phyloP scores from a whole-genome alignment of 768 basidiomycete species.

The Calocera cornea region DNA sequence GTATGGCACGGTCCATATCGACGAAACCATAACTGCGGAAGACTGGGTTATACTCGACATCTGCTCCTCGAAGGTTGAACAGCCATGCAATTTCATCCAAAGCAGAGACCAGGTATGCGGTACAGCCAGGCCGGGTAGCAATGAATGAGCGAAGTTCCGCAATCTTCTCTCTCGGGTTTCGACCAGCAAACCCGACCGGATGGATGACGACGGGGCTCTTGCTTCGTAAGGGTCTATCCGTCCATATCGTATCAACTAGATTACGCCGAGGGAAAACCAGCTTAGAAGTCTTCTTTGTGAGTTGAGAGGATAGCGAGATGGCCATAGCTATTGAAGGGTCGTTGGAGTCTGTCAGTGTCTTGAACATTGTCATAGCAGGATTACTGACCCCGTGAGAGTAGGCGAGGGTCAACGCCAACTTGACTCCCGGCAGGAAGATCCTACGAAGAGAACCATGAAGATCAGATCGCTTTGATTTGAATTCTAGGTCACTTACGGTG shows the following conservation, averaged over 20 bases:
- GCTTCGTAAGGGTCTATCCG: conserved; percentile 57
- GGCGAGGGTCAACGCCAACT: conserved; percentile 66
- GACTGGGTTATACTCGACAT: conserved; percentile 84
- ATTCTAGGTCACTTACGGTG: conserved; percentile 43
- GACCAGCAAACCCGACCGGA: conserved; percentile 40
- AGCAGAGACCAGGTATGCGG: conserved; percentile 48
- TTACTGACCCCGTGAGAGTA: neutral
- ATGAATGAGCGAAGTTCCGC: conserved; percentile 58
- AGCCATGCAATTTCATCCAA: conserved; percentile 57
- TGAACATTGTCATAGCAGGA: neutral
- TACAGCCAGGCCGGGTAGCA: conserved; percentile 36
- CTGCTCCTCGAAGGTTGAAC: conserved; percentile 77
- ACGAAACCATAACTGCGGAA: conserved; percentile 81
- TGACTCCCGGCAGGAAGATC: conserved; percentile 32
- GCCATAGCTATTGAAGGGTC: conserved; percentile 44
- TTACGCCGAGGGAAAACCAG: conserved; percentile 73
- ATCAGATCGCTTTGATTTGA: too few relatives aligned
- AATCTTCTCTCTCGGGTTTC: conserved; percentile 51
- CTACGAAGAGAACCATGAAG: too few relatives aligned
- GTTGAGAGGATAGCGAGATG: conserved; percentile 41
- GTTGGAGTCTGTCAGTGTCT: too few relatives aligned
- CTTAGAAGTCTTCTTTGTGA: conserved; percentile 43
- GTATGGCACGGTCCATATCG: conserved; percentile 37
- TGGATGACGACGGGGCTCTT: conserved; percentile 53
- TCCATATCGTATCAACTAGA: conserved; percentile 71